phyloP scores from a whole-genome alignment of 179 eudicot genomes.

The Corrigiola litoralis region DNA sequence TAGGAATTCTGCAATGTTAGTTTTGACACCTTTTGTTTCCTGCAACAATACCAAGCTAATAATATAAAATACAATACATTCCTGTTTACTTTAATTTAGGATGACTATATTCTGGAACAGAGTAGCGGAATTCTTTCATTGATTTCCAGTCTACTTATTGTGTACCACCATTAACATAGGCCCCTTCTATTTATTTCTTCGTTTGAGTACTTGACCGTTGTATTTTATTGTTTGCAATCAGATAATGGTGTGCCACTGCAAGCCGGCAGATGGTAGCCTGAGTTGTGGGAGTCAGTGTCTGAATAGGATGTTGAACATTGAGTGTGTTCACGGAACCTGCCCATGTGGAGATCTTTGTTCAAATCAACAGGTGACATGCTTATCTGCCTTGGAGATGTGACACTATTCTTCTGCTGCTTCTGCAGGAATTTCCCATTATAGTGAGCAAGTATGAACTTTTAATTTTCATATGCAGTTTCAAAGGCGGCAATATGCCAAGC shows the following conservation, averaged over 20 bases:
- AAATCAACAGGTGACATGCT: constrained; percentile 70
- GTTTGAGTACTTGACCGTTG: constrained; percentile 16
- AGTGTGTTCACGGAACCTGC: constrained; percentile 87
- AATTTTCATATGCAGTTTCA: constrained; percentile 63
- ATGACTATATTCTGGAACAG: no score
- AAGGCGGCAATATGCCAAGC: constrained; percentile 66
- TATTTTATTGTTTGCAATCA: constrained; percentile 30
- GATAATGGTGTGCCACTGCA: constrained; percentile 98
- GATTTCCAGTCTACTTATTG: no score
- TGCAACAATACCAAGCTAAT: no score
- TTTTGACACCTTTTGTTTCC: no score
- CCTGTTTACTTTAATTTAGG: no score
- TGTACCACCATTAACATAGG: no score
- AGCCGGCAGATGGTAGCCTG: constrained; percentile 55
- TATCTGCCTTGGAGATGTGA: neutral
- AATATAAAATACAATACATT: no score
- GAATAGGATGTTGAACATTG: constrained; percentile 96
- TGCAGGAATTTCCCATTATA: neutral
- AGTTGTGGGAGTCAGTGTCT: constrained; percentile 93
- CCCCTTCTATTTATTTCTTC: constrained; percentile 8
- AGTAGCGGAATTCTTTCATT: no score
- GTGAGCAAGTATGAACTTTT: neutral
- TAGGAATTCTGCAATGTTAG: no score
- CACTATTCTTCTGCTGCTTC: neutral
- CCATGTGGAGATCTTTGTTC: constrained; percentile 95